A percentile compares a stretch with the other conserved stretches of the same genome.
Evolutionary conservation across 1,284 basidiomycete genomes (phyloP).

Genomic region (Coniferiporia weirii): DNA sequence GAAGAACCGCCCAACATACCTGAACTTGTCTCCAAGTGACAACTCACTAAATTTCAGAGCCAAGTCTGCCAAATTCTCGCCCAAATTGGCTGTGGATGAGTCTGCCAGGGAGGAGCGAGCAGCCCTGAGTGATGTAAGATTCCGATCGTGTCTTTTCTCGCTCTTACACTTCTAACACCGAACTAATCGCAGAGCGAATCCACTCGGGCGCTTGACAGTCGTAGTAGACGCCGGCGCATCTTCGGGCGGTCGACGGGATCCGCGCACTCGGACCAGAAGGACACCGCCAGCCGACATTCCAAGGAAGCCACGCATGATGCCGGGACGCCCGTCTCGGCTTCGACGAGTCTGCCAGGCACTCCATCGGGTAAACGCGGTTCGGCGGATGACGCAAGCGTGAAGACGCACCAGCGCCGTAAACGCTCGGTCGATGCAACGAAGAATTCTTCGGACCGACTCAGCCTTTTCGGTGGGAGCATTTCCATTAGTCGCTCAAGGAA

Average conservation of each 20-base stretch:
- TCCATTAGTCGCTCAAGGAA: constrained; percentile 67
- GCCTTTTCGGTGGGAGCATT: constrained; percentile 69
- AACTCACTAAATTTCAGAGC: constrained; percentile 37
- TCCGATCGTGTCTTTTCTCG: constrained; percentile 3
- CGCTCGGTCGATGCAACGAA: constrained; percentile 49
- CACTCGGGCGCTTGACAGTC: constrained; percentile 23
- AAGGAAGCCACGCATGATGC: constrained; percentile 30
- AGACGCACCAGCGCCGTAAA: constrained; percentile 36
- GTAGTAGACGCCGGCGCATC: constrained; percentile 40
- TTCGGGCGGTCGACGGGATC: constrained; percentile 48
- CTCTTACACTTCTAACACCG: constrained; percentile 11
- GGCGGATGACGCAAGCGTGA: constrained; percentile 22
- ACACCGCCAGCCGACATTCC: constrained; percentile 32
- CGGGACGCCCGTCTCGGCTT: constrained; percentile 19
- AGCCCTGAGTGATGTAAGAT: constrained; percentile 62
- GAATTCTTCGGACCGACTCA: constrained; percentile 55
- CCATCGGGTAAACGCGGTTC: constrained; percentile 26
- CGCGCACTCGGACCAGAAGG: constrained; percentile 27
- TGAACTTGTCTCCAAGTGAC: constrained; percentile 58
- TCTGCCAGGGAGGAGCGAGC: constrained; percentile 42
- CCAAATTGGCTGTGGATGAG: constrained; percentile 8
- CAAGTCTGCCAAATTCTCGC: constrained; percentile 26
- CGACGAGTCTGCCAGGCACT: constrained; percentile 23
- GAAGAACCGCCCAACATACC: constrained; percentile 38
- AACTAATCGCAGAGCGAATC: constrained; percentile 39